phyloP scores from a whole-genome alignment of 2,329 filamentous ascomycete species.

The Colletotrichum shisoi region DNA sequence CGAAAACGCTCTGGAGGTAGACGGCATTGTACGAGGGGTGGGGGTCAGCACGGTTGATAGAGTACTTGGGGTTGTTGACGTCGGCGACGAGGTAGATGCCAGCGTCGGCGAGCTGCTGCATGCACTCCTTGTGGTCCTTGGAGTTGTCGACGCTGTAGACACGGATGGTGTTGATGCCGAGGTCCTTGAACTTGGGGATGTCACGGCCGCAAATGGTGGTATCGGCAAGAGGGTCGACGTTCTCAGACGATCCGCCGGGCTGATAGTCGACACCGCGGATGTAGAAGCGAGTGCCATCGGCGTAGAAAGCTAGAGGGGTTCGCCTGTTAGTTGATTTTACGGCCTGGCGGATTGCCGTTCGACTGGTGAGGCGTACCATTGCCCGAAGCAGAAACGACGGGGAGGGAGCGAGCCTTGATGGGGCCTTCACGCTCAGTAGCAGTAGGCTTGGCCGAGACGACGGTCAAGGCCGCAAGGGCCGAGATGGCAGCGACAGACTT shows the following conservation, averaged over 20 bases:
- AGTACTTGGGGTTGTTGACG: constrained; percentile 89
- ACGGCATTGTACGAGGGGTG: constrained; percentile 81
- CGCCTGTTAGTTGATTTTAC: constrained; percentile 42
- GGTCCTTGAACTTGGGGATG: constrained; percentile 79
- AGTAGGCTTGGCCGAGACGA: constrained; percentile 60
- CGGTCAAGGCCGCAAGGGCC: constrained; percentile 56
- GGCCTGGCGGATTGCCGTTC: background rate
- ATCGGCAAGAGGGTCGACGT: constrained; percentile 79
- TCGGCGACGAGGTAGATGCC: constrained; percentile 93
- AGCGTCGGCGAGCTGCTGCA: constrained; percentile 79
- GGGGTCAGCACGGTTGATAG: constrained; percentile 80
- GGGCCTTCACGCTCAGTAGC: constrained; percentile 57
- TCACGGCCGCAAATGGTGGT: constrained; percentile 76
- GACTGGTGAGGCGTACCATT: constrained; percentile 56
- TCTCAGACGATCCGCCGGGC: constrained; percentile 65
- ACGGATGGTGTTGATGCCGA: constrained; percentile 90
- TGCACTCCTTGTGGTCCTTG: constrained; percentile 78
- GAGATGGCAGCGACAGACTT: constrained; percentile 58
- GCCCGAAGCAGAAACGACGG: constrained; percentile 62
- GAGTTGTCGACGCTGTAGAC: constrained; percentile 94
- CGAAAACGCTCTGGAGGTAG: constrained; percentile 85
- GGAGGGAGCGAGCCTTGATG: constrained; percentile 59
- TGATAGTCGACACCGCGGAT: constrained; percentile 69
- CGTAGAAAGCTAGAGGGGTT: constrained; percentile 62
- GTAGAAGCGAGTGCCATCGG: constrained; percentile 63